phyloP scores from a whole-genome alignment of 129 eudicot species.

The Sambucus nigra region DNA sequence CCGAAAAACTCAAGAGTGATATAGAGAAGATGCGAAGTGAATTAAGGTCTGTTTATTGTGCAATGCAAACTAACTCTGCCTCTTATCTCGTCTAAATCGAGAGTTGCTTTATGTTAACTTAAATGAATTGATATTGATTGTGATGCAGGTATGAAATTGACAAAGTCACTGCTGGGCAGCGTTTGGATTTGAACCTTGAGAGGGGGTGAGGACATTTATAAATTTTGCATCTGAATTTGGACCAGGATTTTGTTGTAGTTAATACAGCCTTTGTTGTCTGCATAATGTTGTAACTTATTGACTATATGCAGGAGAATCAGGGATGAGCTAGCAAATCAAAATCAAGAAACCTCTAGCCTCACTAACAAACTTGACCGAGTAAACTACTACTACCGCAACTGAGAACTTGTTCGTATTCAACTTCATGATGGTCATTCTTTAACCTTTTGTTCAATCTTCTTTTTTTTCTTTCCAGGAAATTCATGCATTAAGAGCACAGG shows the following conservation, averaged over 20 bases:
- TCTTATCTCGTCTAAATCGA: slow-evolving; percentile 1
- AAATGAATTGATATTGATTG: slow-evolving; percentile 5
- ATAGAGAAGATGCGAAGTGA: slow-evolving; percentile 95
- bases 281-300: background rate
- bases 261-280: background rate
- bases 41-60: slow-evolving; percentile 46
- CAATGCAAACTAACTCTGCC: slow-evolving; percentile 4
- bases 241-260: background rate
- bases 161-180: slow-evolving; percentile 95
- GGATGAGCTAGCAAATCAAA: slow-evolving; percentile 80
- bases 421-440: background rate
- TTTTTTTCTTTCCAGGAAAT: slow-evolving; percentile 50
- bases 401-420: background rate
- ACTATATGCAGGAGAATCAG: slow-evolving; percentile 71
- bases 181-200: slow-evolving; percentile 93
- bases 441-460: background rate
- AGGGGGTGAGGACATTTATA: slow-evolving; percentile 43
- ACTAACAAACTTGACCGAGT: slow-evolving; percentile 93
- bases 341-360: slow-evolving; percentile 80
- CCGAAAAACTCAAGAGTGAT: slow-evolving; percentile 76
- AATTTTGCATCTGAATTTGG: background rate
- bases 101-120: background rate
- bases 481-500: slow-evolving; percentile 72
- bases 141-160: slow-evolving; percentile 77
- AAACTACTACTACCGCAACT: slow-evolving; percentile 18